These are phyloP conservation scores for Balakata baccata DNA, from an alignment of 345 rosid genomes.

Conservation along the genomic window DNA sequence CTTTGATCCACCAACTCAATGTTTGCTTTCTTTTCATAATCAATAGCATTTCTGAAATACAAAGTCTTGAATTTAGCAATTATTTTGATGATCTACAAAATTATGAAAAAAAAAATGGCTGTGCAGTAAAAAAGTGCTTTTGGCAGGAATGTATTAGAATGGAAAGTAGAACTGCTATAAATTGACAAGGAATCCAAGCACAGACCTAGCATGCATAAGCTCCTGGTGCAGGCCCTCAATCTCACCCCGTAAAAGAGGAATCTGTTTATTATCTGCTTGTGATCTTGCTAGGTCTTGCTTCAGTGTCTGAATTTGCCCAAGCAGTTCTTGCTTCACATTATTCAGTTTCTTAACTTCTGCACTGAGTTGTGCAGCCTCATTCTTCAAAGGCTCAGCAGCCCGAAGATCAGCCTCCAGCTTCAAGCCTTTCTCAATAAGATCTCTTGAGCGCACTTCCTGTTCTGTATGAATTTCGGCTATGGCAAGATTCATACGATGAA, in stretches of 20 bases:
- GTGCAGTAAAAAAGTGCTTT: not conserved
- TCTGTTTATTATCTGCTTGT: slow-evolving; percentile 75
- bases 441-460: slow-evolving; percentile 63
- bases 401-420: slow-evolving; percentile 85
- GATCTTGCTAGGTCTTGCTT: slow-evolving; percentile 61
- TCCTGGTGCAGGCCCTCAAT: slow-evolving; percentile 75
- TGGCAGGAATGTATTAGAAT: not conserved
- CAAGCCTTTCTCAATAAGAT: slow-evolving; percentile 73
- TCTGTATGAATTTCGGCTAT: slow-evolving; percentile 64
- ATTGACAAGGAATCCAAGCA: slow-evolving; percentile 8
- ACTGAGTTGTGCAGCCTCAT: slow-evolving; percentile 61
- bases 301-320: slow-evolving; percentile 64
- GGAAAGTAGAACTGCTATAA: not conserved
- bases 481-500: slow-evolving; percentile 69
- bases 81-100: slow-evolving; percentile 1
- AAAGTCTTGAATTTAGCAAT: slow-evolving; percentile 11
- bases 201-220: slow-evolving; percentile 83
- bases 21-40: slow-evolving; percentile 91
- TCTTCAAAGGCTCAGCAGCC: slow-evolving; percentile 73
- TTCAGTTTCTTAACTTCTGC: slow-evolving; percentile 71
- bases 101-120: not conserved
- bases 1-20: slow-evolving; percentile 88
- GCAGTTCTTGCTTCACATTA: slow-evolving; percentile 60
- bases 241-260: slow-evolving; percentile 60
- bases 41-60: slow-evolving; percentile 62